Evolutionary conservation across 1,284 basidiomycete genomes (phyloP).

Genomic region (Leccinum pachyderme): DNA sequence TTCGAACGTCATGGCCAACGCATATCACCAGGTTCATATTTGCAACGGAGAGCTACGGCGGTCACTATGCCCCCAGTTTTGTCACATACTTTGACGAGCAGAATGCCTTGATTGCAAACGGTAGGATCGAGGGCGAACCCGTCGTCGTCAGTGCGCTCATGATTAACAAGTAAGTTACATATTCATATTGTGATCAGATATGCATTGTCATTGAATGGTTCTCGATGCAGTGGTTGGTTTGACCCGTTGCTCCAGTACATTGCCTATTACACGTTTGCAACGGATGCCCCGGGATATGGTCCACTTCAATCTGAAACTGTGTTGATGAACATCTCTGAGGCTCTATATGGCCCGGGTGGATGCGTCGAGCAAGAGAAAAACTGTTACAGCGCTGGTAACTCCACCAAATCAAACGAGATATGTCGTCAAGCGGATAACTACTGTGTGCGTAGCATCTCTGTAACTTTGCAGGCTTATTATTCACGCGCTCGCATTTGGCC

Average conservation of each 20-base stretch:
- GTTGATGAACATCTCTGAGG: conserved; percentile 45
- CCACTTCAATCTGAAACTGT: conserved; percentile 50
- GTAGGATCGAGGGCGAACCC: conserved; percentile 44
- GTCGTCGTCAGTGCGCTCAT: conserved; percentile 47
- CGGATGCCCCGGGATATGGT: conserved; percentile 62
- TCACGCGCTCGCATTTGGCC: background rate
- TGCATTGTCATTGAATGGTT: background rate
- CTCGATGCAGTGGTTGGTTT: conserved; percentile 54
- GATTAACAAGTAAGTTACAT: conserved; percentile 51
- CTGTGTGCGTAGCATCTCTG: conserved; percentile 43
- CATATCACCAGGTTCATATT: conserved; percentile 51
- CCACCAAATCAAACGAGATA: conserved; percentile 43
- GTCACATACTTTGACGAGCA: conserved; percentile 67
- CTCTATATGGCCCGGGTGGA: conserved; percentile 47
- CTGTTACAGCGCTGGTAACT: conserved; percentile 53
- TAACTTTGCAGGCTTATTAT: background rate
- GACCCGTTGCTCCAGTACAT: conserved; percentile 63
- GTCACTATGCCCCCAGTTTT: conserved; percentile 65
- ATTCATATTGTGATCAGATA: background rate
- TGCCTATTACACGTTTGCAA: conserved; percentile 60
- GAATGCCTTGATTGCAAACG: conserved; percentile 52
- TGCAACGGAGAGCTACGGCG: conserved; percentile 65
- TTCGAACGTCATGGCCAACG: background rate
- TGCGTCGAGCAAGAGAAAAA: conserved; percentile 51
- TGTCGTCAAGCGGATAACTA: conserved; percentile 53